Evolutionary conservation across 2,329 filamentous ascomycete species (phyloP), one percentile per base, ranked within the genome.

Genomic region (Graphium sp.): DNA sequence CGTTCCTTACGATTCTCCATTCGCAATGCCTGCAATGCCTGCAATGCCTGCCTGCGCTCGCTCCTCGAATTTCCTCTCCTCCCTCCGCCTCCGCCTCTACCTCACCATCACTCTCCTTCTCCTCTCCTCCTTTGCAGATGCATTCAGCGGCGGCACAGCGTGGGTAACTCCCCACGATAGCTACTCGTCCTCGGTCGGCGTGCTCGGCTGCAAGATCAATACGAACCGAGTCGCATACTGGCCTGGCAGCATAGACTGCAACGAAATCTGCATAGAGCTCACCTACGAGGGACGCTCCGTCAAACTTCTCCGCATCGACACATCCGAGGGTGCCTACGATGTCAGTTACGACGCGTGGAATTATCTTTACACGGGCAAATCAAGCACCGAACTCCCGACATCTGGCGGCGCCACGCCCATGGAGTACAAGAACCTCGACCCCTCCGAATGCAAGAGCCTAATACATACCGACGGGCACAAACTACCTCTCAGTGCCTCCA

Each of bases 221-320:
- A 62, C 56, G 20, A 56, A 65, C 44, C 57, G 60, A 26, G 51
- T 65, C 30, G 60, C 60, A 20, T 65, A 66, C 48, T 66, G 58
- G 56, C 62, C 61, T 4, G 37, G 37, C 24, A 41, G 48, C 4
- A 50, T 59, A 19, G 50, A 52, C 43, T 65, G 60, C 49, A 46
- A 50, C 45, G 55, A 53, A 36, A 44, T 63, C 32, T 41, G 34
- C 33, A 60, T 60, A 42, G 47, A 61, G 30, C 34, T 44, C 19
- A 34, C 13, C 30, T 33, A 39, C 27, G 32, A 24, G 4, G 12
- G n/a, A 15, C 41, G 41, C 22, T 32, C 37, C 26, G 24, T 43
- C 17, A 35, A 41, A 28, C 38, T 43, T 7, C 41, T 44, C 8
- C 38, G 37, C 22, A 30, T 43, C 24, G 41, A 44, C 32, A 37